phyloP scores from a whole-genome alignment of 2,329 filamentous ascomycete species.

The Aspergillus candidus region DNA sequence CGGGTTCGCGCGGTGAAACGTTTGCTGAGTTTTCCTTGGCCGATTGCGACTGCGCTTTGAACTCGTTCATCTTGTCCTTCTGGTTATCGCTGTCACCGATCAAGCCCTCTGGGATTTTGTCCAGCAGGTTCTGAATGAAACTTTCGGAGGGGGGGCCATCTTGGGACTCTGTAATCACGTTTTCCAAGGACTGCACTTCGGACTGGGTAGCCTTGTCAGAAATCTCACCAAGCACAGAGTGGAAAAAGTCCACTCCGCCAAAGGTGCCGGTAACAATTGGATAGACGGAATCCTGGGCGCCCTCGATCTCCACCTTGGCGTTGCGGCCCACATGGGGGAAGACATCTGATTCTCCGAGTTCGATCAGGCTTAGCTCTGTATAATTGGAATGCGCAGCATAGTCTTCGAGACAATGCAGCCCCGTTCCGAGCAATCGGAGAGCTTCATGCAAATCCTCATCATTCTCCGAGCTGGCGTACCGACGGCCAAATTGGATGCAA shows the following conservation, averaged over 20 bases:
- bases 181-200: conserved; percentile 82
- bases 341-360: conserved; percentile 71
- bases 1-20: conserved; percentile 72
- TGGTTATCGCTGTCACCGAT: conserved; percentile 62
- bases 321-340: conserved; percentile 81
- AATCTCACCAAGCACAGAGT: conserved; percentile 73
- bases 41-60: conserved; percentile 67
- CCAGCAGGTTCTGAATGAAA: conserved; percentile 69
- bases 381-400: conserved; percentile 95
- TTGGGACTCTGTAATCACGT: conserved; percentile 61
- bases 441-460: conserved; percentile 82
- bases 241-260: conserved; percentile 88
- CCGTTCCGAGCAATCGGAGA: conserved; percentile 78
- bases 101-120: conserved; percentile 74
- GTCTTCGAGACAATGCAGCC: conserved; percentile 84
- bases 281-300: conserved; percentile 62
- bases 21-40: conserved; percentile 69
- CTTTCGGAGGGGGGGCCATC: conserved; percentile 62
- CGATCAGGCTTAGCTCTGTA: conserved; percentile 77
- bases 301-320: conserved; percentile 64
- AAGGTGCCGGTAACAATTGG: conserved; percentile 88
- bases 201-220: conserved; percentile 87
- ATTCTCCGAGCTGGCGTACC: conserved; percentile 59
- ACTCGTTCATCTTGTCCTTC: conserved; percentile 68
- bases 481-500: conserved; percentile 73